These are phyloP conservation scores for Takakia lepidozioides DNA, from an alignment of 225 moss, liverwort and hornwort species.

Conservation along the genomic window DNA sequence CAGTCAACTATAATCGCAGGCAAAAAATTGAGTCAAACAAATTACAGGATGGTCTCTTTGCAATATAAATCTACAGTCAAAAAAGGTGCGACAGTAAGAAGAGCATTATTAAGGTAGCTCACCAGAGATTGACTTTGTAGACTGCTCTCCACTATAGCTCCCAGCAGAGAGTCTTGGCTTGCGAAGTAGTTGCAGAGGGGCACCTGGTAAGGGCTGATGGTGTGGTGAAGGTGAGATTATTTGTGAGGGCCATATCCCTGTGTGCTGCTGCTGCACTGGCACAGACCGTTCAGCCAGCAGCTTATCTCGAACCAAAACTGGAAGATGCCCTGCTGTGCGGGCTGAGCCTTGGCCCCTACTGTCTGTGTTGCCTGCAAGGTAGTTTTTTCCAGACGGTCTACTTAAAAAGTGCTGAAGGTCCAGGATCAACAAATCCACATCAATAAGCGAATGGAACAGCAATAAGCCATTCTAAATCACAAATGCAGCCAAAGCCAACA, in stretches of 20 bases:
- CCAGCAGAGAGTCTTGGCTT: constrained; percentile 3
- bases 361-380: constrained; percentile 6
- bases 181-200: constrained; percentile 4
- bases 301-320: constrained; percentile 27
- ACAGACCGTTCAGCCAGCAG: constrained; percentile 18
- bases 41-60: too few species aligned
- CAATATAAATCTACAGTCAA: too few species aligned
- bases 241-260: constrained; percentile 3
- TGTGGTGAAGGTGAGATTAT: background rate
- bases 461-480: too few species aligned
- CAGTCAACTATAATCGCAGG: too few species aligned
- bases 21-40: too few species aligned
- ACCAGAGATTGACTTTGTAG: background rate
- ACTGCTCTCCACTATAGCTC: background rate
- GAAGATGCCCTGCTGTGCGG: constrained; percentile 36
- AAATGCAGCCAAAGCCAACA: too few species aligned
- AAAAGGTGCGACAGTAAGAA: too few species aligned
- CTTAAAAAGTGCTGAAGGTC: too few species aligned
- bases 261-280: constrained; percentile 15
- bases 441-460: too few species aligned
- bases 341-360: constrained; percentile 39
- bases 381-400: too few species aligned
- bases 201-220: background rate
- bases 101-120: too few species aligned
- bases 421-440: too few species aligned